These are phyloP conservation scores for Theobroma cacao DNA, from an alignment of 345 rosid species.

Conservation along the genomic window DNA sequence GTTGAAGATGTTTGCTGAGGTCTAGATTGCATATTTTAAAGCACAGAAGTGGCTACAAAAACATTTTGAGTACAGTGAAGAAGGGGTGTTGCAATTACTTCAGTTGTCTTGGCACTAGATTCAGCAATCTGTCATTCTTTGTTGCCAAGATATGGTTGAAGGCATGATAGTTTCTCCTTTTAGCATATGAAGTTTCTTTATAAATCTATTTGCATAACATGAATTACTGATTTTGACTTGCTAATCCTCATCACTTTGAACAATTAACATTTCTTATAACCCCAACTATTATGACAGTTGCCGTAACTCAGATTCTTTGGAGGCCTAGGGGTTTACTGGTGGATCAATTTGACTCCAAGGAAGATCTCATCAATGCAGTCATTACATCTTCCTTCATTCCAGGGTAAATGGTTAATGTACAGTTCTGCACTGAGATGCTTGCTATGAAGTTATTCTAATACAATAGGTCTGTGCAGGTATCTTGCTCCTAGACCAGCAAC, in stretches of 20 bases:
- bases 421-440: neutral
- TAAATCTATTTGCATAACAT: neutral
- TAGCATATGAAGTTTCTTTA: neutral
- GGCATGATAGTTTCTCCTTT: neutral
- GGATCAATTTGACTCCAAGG: slow-evolving; percentile 93
- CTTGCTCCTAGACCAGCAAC: slow-evolving; percentile 95
- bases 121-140: neutral
- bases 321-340: slow-evolving; percentile 88
- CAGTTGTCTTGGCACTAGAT: neutral
- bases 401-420: slow-evolving; percentile 45
- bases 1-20: neutral
- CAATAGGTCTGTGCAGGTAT: slow-evolving; percentile 49
- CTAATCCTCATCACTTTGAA: neutral
- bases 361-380: slow-evolving; percentile 86
- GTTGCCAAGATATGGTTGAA: neutral
- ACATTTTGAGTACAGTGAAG: neutral
- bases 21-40: neutral
- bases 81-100: neutral
- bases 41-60: neutral
- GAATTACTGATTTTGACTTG: slow-evolving; percentile 7
- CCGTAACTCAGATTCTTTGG: slow-evolving; percentile 92
- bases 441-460: slow-evolving; percentile 19
- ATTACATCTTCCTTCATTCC: slow-evolving; percentile 90
- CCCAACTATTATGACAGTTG: slow-evolving; percentile 53
- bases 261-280: neutral